phyloP scores from a whole-genome alignment of 2,329 filamentous ascomycete genomes.

The Fusarium solani-melongenae region DNA sequence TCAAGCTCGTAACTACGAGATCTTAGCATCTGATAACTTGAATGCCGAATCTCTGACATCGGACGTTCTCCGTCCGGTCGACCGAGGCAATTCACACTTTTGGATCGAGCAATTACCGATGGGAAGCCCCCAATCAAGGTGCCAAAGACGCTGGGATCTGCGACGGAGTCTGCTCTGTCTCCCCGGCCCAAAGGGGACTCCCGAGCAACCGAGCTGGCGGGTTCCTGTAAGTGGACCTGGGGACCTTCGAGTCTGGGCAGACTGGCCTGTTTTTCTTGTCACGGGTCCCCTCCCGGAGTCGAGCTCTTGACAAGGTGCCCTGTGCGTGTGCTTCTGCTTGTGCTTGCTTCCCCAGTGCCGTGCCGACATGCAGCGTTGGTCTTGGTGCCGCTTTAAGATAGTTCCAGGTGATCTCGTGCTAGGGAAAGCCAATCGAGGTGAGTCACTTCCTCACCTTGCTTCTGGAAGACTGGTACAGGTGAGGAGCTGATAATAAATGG shows the following conservation, averaged over 20 bases:
- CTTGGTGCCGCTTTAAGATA: conserved; percentile 27
- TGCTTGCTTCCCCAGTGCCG: conserved; percentile 20
- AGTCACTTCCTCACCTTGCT: conserved; percentile 13
- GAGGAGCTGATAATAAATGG: neutral
- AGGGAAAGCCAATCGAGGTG: conserved; percentile 10
- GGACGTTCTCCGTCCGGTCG: conserved; percentile 24
- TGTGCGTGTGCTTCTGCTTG: conserved; percentile 7
- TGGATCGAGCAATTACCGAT: conserved; percentile 9
- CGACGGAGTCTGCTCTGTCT: conserved; percentile 23
- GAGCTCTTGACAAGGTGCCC: conserved; percentile 2
- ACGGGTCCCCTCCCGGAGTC: conserved; percentile 22
- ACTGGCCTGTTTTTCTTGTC: conserved; percentile 20
- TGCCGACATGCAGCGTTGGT: conserved; percentile 3
- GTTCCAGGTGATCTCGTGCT: conserved; percentile 6
- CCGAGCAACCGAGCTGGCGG: conserved; percentile 38
- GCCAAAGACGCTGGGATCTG: conserved; percentile 8
- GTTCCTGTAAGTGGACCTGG: conserved; percentile 35
- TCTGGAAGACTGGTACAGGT: neutral
- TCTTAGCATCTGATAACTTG: conserved; percentile 14
- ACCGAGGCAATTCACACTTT: conserved; percentile 36
- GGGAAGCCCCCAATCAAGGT: conserved; percentile 11
- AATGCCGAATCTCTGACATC: conserved; percentile 17
- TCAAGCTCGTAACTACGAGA: conserved; percentile 23
- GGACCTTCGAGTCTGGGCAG: conserved; percentile 13
- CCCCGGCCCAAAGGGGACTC: conserved; percentile 41